Evolutionary conservation across 2,329 filamentous ascomycete genomes (phyloP).

Genomic region (Colletotrichum destructivum): DNA sequence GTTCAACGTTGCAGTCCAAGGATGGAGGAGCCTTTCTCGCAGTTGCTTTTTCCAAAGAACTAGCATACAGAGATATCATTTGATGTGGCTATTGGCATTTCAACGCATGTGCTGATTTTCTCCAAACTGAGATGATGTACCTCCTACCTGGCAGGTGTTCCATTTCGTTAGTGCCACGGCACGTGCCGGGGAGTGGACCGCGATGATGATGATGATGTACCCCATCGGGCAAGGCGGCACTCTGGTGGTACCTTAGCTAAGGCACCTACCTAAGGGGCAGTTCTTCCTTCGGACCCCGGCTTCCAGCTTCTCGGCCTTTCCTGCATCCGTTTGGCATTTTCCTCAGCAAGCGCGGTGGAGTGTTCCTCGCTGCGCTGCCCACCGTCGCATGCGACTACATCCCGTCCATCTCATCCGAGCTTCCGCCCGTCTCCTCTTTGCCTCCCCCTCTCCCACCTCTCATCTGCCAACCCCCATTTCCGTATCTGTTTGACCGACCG

Average conservation of each 20-base stretch:
- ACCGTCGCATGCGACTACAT: slow-evolving; percentile 14
- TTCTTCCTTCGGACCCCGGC: not conserved
- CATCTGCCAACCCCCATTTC: not conserved
- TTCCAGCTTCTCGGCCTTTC: slow-evolving; percentile 4
- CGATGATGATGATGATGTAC: no score
- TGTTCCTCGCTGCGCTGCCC: not conserved
- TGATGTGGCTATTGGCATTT: not conserved
- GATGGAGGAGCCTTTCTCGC: not conserved
- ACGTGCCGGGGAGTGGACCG: no score
- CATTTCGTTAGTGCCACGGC: no score
- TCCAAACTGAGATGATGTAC: no score
- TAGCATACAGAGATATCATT: not conserved
- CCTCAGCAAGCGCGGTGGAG: not conserved
- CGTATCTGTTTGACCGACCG: not conserved
- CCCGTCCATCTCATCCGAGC: slow-evolving; percentile 23
- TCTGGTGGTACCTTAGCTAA: no score
- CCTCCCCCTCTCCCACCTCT: not conserved
- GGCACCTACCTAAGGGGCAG: no score
- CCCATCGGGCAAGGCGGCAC: no score
- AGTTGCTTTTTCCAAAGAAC: not conserved
- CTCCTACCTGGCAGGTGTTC: not conserved
- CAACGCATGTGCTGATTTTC: not conserved
- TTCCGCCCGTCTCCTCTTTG: slow-evolving; percentile 17
- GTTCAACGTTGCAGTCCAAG: not conserved
- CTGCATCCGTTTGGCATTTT: not conserved